A percentile compares a stretch with the other conserved stretches of the same genome.
Conservation (phyloP, 2,329 filamentous ascomycete species). For the Claviceps quebecensis region DNA sequence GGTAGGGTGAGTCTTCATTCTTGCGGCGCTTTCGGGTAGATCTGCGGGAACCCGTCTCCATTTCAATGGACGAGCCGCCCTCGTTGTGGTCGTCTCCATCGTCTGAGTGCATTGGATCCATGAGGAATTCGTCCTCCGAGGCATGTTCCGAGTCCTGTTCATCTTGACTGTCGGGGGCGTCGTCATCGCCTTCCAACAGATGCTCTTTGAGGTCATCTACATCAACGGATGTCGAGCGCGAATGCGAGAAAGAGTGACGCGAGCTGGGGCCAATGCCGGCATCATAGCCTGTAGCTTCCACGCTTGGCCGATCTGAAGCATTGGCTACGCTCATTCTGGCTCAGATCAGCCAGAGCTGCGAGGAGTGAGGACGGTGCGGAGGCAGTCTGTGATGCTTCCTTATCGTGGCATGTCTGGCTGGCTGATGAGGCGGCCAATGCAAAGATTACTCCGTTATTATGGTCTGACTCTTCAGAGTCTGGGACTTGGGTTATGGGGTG, state of each 20-base stretch:
- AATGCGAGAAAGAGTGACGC: slow-evolving; percentile 15
- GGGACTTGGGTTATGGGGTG: too few species aligned
- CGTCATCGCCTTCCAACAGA: slow-evolving; percentile 27
- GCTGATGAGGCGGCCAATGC: too few species aligned
- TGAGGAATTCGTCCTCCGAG: slow-evolving; percentile 29
- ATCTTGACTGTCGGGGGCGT: slow-evolving; percentile 27
- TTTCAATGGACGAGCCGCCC: slow-evolving; percentile 7
- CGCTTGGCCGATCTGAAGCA: not conserved
- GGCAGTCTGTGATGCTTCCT: not conserved
- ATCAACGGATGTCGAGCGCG: slow-evolving; percentile 11
- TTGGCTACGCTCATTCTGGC: slow-evolving; percentile 1
- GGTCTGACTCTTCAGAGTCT: too few species aligned
- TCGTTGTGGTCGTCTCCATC: not conserved
- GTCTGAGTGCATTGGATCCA: slow-evolving; percentile 37
- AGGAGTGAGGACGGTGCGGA: not conserved
- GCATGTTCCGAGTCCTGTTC: slow-evolving; percentile 35
- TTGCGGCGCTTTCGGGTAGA: slow-evolving; percentile 21
- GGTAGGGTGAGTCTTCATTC: slow-evolving; percentile 49
- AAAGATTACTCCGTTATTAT: too few species aligned
- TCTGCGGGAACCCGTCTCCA: slow-evolving; percentile 8
- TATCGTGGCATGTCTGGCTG: slow-evolving; percentile 1
- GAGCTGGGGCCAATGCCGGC: slow-evolving; percentile 10
- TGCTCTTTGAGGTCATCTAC: slow-evolving; percentile 16
- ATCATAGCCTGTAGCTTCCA: slow-evolving; percentile 13
- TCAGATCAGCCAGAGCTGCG: not conserved